Evolutionary conservation across 495 filamentous ascomycete species (phyloP), one percentile per base, ranked within the genome.

Genomic region (Rhizodiscina lignyota): DNA sequence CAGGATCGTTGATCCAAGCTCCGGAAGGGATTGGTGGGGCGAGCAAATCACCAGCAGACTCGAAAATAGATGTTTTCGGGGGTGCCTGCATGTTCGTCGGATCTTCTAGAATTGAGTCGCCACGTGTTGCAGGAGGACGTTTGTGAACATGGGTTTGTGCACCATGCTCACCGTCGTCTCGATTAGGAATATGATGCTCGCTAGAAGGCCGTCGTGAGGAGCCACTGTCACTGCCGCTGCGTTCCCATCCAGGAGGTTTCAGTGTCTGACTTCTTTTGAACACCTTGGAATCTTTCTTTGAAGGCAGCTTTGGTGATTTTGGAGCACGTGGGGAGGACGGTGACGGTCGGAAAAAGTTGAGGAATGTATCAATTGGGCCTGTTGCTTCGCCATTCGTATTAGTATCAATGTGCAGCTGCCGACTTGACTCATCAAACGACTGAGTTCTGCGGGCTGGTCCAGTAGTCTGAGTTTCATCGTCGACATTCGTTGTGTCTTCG

Each of bases 21-120:
- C 67, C 63, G 0, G 79, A 68, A 11, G 89, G 87, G 2, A 96
- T 56, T 8, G 83, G 89, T 2, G 91, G 89, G 56, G 85, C 87
- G 18, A 97, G 66, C 15, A 97, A 57, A 50, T 96, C 86, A 8
- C 82, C 79, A 2, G 89, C 89, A 1, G 87, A 83, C 59, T 97
- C 89, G 37, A 97, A 89, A 35, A 97, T 75, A 1, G 80, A 89
- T 0, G 89, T 96, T 42, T 73, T 79, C 0, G 89, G 89, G n/a
- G 89, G 89, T 1, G 83, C 70, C 32, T 70, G 58, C 16, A 62
- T 43, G 13, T 60, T 55, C 26, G 47, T 55, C 1, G 56, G 49
- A 37, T 61, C 53, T 21, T 60, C 62, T 32, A 68, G 36, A 10
- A 63, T 29, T 10, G 65, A 60, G 35, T 62, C 60, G 10, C 62